phyloP scores from a whole-genome alignment of 2,329 filamentous ascomycete species.

The Coniella vitis region DNA sequence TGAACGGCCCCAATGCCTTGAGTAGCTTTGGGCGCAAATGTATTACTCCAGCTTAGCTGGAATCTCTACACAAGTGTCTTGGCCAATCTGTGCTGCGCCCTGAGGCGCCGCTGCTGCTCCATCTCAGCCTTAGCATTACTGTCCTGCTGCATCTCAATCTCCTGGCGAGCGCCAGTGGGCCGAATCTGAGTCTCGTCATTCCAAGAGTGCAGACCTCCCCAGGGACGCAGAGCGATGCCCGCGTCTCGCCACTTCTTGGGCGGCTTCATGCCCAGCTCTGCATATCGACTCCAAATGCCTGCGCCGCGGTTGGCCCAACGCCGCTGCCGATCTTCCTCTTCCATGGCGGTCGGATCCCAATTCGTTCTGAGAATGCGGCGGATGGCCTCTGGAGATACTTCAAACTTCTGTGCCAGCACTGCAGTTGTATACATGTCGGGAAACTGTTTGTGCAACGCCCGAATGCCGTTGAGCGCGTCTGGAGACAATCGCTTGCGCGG shows the following conservation, averaged over 20 bases:
- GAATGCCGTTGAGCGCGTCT: slow-evolving; percentile 84
- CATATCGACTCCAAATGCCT: slow-evolving; percentile 52
- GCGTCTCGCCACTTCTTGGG: slow-evolving; percentile 53
- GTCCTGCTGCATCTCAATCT: slow-evolving; percentile 24
- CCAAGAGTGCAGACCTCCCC: neutral
- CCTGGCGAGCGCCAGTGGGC: slow-evolving; percentile 19
- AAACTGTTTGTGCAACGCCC: slow-evolving; percentile 70
- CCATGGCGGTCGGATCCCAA: slow-evolving; percentile 55
- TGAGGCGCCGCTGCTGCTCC: slow-evolving; percentile 9
- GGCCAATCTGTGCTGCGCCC: slow-evolving; percentile 12
- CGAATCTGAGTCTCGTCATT: neutral
- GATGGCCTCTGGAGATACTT: slow-evolving; percentile 81
- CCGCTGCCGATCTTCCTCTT: slow-evolving; percentile 50
- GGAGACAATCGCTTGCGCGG: slow-evolving; percentile 85
- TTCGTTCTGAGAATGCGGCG: slow-evolving; percentile 78
- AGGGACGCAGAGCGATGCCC: slow-evolving; percentile 40
- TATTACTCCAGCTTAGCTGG: neutral
- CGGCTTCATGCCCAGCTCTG: slow-evolving; percentile 55
- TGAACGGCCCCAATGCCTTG: too few species aligned
- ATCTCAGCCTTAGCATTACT: slow-evolving; percentile 13
- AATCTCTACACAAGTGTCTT: slow-evolving; percentile 13
- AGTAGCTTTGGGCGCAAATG: too few species aligned
- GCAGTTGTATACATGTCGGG: slow-evolving; percentile 70
- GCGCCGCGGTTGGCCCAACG: slow-evolving; percentile 57
- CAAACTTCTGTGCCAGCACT: slow-evolving; percentile 69